These are phyloP conservation scores for Articulospora tetracladia DNA, from an alignment of 495 filamentous ascomycete genomes.

Conservation along the genomic window DNA sequence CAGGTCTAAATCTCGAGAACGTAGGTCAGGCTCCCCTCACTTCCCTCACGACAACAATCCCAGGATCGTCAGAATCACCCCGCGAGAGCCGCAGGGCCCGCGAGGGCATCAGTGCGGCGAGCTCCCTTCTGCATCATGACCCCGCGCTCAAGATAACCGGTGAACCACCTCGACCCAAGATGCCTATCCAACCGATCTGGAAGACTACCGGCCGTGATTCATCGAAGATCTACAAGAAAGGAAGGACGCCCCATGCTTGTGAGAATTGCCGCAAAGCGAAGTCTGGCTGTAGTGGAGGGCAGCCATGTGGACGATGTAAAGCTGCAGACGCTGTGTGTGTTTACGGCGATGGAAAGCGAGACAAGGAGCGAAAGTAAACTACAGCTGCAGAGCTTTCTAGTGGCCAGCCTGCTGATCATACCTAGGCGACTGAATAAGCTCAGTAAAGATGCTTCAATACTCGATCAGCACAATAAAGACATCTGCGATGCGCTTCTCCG, in stretches of 20 bases:
- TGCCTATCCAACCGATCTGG: slow-evolving; percentile 19
- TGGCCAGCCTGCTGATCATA: slow-evolving; percentile 35
- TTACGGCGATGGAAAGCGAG: slow-evolving; percentile 53
- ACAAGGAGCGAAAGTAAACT: slow-evolving; percentile 44
- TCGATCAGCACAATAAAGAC: slow-evolving; percentile 33
- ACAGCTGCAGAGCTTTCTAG: background rate
- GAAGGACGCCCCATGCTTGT: slow-evolving; percentile 27
- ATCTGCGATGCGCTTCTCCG: slow-evolving; percentile 36
- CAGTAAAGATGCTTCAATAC: slow-evolving; percentile 34
- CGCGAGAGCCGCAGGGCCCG: background rate
- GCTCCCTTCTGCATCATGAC: background rate
- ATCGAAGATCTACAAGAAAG: slow-evolving; percentile 9
- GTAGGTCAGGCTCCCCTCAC: background rate
- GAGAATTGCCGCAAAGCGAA: slow-evolving; percentile 36
- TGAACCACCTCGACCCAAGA: slow-evolving; percentile 9
- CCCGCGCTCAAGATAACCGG: background rate
- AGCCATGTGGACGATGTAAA: slow-evolving; percentile 49
- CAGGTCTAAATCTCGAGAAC: background rate
- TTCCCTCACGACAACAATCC: background rate
- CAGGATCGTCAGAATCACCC: background rate
- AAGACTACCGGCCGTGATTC: slow-evolving; percentile 2
- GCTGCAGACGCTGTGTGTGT: slow-evolving; percentile 44
- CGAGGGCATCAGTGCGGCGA: background rate
- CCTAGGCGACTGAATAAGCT: slow-evolving; percentile 37
- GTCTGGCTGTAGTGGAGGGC: slow-evolving; percentile 53